Conservation (phyloP, 2,329 filamentous ascomycete species). For the Stemphylium vesicarium region DNA sequence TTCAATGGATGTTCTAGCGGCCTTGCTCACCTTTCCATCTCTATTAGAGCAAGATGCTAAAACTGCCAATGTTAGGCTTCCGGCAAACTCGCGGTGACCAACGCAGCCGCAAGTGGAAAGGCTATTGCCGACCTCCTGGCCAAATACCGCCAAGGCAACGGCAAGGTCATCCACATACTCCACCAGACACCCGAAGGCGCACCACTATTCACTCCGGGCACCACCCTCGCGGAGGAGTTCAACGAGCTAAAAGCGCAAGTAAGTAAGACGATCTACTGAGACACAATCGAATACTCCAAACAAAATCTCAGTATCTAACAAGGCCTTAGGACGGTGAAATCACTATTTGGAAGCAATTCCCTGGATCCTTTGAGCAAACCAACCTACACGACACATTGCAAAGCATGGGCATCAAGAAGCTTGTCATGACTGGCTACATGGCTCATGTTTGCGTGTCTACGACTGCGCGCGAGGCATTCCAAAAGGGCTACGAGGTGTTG, state of each 20-base stretch:
- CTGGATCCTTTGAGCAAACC: constrained; percentile 67
- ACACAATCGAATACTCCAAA: not conserved
- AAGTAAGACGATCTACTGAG: not conserved
- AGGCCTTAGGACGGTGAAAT: constrained; percentile 57
- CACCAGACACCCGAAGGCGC: constrained; percentile 66
- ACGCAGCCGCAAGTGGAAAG: constrained; percentile 61
- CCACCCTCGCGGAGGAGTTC: constrained; percentile 66
- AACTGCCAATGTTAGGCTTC: constrained; percentile 57
- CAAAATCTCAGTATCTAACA: not conserved
- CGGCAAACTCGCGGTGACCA: constrained; percentile 63
- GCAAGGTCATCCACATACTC: constrained; percentile 66
- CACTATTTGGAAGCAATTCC: constrained; percentile 62
- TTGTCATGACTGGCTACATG: constrained; percentile 69
- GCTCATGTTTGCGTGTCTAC: constrained; percentile 70
- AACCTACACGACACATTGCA: constrained; percentile 63
- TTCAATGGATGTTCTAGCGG: too few species aligned
- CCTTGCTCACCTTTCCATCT: not conserved
- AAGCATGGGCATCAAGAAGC: constrained; percentile 60
- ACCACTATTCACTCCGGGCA: constrained; percentile 70
- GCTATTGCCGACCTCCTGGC: constrained; percentile 64
- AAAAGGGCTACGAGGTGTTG: constrained; percentile 69
- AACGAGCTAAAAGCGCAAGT: constrained; percentile 61
- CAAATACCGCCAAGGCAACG: constrained; percentile 63
- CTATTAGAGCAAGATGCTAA: constrained; percentile 54
- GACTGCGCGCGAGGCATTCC: constrained; percentile 65